Base-by-base conservation (phyloP, 768 basidiomycete species). In the Xerocomus potaroensis region DNA sequence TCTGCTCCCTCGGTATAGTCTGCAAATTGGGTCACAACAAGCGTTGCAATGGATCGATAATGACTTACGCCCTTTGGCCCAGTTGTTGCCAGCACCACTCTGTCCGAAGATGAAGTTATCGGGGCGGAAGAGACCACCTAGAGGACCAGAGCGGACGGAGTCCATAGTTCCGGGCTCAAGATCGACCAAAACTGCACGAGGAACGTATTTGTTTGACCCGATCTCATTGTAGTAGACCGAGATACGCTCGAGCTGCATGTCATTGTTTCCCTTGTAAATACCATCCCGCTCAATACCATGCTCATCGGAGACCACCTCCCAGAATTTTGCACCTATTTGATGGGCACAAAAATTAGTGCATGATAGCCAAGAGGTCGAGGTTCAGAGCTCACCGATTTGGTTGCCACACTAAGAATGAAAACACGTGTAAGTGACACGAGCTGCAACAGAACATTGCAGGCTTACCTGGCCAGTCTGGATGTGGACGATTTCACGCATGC, bases 401-500 rank as follows among this genome's bases (percentile, higher is more conserved):
- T 98, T 98, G 80, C 95, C 95, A 69, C 95, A 98, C 91, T 85
- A 58, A 33, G 26, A 61, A 58, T 51, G 53, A 64, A 61, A 56
- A 54, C 48, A 57, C 54, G 46, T 48, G 67, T 59, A 58, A 67
- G 59, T 51, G 59, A 50, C 35, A 30, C 44, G 45, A 12, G n/a
- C 22, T 29, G 31, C 26, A 31, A 21, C 12, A 27, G 29, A 45
- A 51, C 39, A 27, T 24, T 29, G 35, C 29, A 41, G 42, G 66
- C 75, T 59, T 63, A 91, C 91, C 83, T 96, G 95, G 75, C 95
- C 95, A 55, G 95, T 97, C 72, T 98, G 95, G 65, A 98, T 84
- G 75, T 98, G 95, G 69, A 98, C 94, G 73, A 98, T 97, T 84
- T 98, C 94, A 78, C 94, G 90, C 90, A 91, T 92, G 78, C 89